Base-by-base conservation (phyloP, 768 basidiomycete species). In the Hygrophoropsis aurantiaca region DNA sequence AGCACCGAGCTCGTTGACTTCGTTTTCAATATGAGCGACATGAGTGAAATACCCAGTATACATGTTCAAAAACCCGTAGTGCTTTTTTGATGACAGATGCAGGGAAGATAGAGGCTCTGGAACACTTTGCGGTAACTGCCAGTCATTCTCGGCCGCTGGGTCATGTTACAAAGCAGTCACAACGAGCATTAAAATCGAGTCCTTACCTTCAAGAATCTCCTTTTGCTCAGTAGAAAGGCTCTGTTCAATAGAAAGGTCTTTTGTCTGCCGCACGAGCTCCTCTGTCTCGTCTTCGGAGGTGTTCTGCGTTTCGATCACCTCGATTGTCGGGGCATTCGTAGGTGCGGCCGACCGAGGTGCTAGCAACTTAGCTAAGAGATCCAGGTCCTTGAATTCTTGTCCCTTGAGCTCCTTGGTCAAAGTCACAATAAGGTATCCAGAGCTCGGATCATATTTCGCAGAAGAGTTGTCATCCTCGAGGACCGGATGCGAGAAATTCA, bases 61-160 rank as follows among this genome's bases (percentile, higher is more conserved):
- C 61, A 80, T 72, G 64, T 87, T 73, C 52, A 92, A 65, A 64
- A 94, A 92, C 4, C 90, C 91, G 53, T 94, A 94, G 9, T 66
- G 75, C 39, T 72, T 78, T 47, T 73, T 69, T 7, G 65, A 40
- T 10, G 73, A 72, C 1, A 73, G 61, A 33, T 74, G 47, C 23
- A 81, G 47, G 7, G 58, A 57, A 11, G 72, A 60, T 24, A 66
- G 51, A 19, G 68, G 59, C 39, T 73, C 70, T 20, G 83, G 74
- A 13, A 84, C 55, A 18, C 74, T 62, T 64, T 91, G 90, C 9
- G 83, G 81, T 27, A 90, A 51, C 55, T 82, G 82, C 90, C 90
- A 93, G 58, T 87, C 85, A 53, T 88, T 84, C 56, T 81, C 71
- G 33, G 81, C 83, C 19, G 88, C 90, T 93, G 65, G 56, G 51